phyloP scores from a whole-genome alignment of 169 alveolate genomes.

The Hepatocystis sp. region DNA sequence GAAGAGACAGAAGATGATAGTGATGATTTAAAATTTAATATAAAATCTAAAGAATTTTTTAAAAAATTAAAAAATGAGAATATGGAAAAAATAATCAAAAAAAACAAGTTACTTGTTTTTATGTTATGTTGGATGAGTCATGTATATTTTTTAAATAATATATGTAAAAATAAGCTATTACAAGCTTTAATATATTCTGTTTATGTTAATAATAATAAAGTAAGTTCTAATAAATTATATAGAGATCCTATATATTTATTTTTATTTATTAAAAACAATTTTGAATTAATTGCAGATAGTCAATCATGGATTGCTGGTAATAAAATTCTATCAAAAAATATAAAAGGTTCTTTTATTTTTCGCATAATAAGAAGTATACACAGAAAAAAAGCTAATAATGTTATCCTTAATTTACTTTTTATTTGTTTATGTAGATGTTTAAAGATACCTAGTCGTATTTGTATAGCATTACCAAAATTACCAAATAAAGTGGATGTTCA shows the following conservation, averaged over 20 bases:
- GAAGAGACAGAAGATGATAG: conserved; percentile 1
- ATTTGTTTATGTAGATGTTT: conserved; percentile 48
- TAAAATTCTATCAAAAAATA: conserved; percentile 7
- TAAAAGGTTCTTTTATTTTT: conserved; percentile 31
- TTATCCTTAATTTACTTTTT: conserved; percentile 35
- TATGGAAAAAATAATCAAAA: conserved; percentile 49
- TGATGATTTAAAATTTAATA: too few species aligned
- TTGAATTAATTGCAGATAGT: conserved; percentile 11
- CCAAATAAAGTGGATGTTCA: conserved; percentile 9
- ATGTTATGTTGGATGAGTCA: conserved; percentile 61
- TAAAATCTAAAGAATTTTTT: neutral
- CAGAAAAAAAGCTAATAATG: conserved; percentile 35
- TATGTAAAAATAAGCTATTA: conserved; percentile 33
- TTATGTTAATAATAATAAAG: conserved; percentile 43
- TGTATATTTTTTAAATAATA: conserved; percentile 22
- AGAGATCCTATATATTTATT: conserved; percentile 57
- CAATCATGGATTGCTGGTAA: conserved; percentile 41
- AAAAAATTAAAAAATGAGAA: conserved; percentile 9
- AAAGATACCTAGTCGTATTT: conserved; percentile 67
- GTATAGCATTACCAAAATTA: conserved; percentile 36
- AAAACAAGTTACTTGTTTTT: conserved; percentile 19
- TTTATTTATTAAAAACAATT: conserved; percentile 32
- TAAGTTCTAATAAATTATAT: conserved; percentile 13
- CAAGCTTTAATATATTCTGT: conserved; percentile 59
- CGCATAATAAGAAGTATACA: conserved; percentile 41